These are phyloP conservation scores for Tetrahymena borealis DNA, from an alignment of 73 alveolate genomes.

Conservation along the genomic window DNA sequence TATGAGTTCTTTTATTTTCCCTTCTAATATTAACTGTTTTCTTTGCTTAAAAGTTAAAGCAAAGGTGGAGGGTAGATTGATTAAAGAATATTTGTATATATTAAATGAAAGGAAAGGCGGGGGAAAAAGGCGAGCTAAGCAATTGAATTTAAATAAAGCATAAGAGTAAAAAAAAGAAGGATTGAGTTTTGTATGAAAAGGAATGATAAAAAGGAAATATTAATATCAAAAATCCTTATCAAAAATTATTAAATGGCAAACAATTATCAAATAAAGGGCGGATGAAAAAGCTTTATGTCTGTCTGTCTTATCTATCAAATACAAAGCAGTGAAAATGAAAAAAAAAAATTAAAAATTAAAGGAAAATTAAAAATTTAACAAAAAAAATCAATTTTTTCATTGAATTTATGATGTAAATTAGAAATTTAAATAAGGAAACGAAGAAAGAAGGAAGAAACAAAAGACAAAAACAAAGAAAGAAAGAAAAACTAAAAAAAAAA, in stretches of 20 bases:
- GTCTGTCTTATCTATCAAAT: background rate
- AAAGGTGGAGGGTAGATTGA: background rate
- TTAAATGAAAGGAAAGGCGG: background rate
- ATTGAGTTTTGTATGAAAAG: background rate
- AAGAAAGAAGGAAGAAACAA: background rate
- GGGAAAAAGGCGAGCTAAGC: background rate
- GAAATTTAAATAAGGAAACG: conserved; percentile 1
- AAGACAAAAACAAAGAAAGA: background rate
- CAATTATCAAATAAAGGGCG: background rate
- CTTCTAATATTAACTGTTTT: too few relatives aligned
- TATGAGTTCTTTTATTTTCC: background rate
- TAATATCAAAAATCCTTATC: background rate
- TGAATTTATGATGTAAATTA: background rate
- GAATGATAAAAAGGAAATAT: too few relatives aligned
- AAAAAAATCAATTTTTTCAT: background rate
- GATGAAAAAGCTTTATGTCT: background rate
- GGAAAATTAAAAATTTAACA: background rate
- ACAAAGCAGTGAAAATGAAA: background rate
- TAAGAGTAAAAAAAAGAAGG: background rate
- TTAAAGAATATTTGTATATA: background rate
- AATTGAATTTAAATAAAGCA: background rate
- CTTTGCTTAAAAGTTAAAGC: background rate
- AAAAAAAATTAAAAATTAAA: background rate
- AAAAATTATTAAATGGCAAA: background rate
- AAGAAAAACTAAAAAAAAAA: background rate